Conservation (phyloP, 2,329 filamentous ascomycete genomes). For the Keithomyces neogunnii region DNA sequence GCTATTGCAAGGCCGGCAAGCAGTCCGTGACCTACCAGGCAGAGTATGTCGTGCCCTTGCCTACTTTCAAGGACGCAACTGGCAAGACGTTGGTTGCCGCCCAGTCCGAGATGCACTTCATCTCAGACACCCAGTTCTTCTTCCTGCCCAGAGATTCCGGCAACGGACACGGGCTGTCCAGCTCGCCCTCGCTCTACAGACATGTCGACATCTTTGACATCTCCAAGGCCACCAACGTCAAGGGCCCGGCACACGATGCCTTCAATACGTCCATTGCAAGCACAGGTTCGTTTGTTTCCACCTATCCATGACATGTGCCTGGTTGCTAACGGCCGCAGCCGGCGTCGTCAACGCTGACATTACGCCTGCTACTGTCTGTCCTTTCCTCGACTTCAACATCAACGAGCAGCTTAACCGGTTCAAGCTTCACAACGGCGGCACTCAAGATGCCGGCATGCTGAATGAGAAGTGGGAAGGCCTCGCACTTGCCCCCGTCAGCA, state of each 20-base stretch:
- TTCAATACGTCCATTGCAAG: slow-evolving; percentile 16
- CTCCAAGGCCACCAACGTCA: slow-evolving; percentile 51
- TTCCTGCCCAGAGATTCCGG: slow-evolving; percentile 56
- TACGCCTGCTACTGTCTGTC: slow-evolving; percentile 51
- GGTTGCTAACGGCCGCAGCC: slow-evolving; percentile 14
- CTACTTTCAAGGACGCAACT: slow-evolving; percentile 43
- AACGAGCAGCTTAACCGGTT: slow-evolving; percentile 57
- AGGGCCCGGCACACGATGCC: slow-evolving; percentile 31
- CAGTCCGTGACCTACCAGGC: slow-evolving; percentile 36
- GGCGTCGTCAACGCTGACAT: slow-evolving; percentile 47
- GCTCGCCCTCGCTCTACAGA: slow-evolving; percentile 51
- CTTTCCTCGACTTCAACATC: slow-evolving; percentile 61
- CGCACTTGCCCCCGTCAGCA: slow-evolving; percentile 49
- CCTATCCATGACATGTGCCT: background rate
- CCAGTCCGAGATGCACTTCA: slow-evolving; percentile 60
- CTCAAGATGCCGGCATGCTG: slow-evolving; percentile 46
- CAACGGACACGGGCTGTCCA: slow-evolving; percentile 47
- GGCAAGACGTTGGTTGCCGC: slow-evolving; percentile 48
- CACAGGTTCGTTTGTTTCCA: slow-evolving; percentile 1
- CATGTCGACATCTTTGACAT: slow-evolving; percentile 64
- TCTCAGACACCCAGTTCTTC: slow-evolving; percentile 56
- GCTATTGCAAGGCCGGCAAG: slow-evolving; percentile 15
- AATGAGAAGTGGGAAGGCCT: slow-evolving; percentile 76
- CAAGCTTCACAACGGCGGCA: slow-evolving; percentile 59
- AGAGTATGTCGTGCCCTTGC: slow-evolving; percentile 60